Conservation (phyloP, 257 asterid genomes). For the Salvia miltiorrhiza region DNA sequence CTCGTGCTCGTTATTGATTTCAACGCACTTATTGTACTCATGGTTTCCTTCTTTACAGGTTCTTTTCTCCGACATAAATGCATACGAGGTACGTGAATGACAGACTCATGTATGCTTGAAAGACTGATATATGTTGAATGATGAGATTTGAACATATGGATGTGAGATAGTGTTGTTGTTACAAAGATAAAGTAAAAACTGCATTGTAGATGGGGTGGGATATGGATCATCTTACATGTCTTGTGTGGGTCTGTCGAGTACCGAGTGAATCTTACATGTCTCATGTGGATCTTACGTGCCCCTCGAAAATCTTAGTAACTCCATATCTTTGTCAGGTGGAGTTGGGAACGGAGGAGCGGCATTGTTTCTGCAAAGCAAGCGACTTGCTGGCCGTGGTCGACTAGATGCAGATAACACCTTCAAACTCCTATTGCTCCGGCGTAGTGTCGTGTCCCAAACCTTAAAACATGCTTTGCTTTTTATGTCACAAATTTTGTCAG, state of each 20-base stretch:
- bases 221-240: background rate
- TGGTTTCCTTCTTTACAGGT: slow-evolving; percentile 51
- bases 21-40: background rate
- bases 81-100: slow-evolving; percentile 62
- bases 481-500: background rate
- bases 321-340: slow-evolving; percentile 48
- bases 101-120: background rate
- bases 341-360: slow-evolving; percentile 70
- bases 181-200: background rate
- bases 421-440: background rate
- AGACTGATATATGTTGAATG: background rate
- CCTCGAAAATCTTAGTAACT: background rate
- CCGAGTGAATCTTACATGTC: too few relatives aligned
- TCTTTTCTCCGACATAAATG: slow-evolving; percentile 79
- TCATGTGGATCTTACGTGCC: too few relatives aligned
- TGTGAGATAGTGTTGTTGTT: background rate
- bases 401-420: slow-evolving; percentile 15
- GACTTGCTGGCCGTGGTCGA: slow-evolving; percentile 58
- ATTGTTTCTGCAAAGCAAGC: slow-evolving; percentile 59
- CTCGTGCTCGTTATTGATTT: background rate
- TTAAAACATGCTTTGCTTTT: background rate
- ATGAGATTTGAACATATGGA: background rate
- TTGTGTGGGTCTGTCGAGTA: too few relatives aligned
- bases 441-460: background rate
- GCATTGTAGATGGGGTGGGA: too few relatives aligned